A percentile compares a stretch with the other conserved stretches of the same genome.
Evolutionary conservation across 805 yeast genomes (phyloP).

Genomic region (Candida odintsovae): DNA sequence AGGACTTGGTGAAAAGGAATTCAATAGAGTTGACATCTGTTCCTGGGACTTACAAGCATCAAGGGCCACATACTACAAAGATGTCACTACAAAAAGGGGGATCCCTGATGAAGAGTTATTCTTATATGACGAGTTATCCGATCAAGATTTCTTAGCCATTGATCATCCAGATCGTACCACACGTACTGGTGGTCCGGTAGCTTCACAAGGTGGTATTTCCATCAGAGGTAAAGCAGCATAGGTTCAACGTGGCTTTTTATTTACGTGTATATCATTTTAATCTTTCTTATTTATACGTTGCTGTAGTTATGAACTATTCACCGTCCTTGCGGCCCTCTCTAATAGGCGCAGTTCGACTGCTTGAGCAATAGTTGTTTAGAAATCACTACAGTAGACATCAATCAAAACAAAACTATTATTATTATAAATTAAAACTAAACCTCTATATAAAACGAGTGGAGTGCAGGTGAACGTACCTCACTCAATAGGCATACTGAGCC

Average conservation of each 20-base stretch:
- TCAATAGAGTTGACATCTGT: conserved; percentile 62
- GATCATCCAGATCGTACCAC: conserved; percentile 84
- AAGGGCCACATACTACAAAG: conserved; percentile 34
- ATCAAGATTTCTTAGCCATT: conserved; percentile 58
- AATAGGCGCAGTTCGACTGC: no score
- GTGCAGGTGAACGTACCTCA: neutral
- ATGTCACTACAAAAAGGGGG: neutral
- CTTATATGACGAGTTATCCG: conserved; percentile 48
- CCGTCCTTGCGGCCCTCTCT: no score
- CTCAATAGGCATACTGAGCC: neutral
- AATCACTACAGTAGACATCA: no score
- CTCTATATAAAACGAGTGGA: neutral
- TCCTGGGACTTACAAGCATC: conserved; percentile 26
- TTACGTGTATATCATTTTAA: neutral
- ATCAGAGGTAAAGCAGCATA: conserved; percentile 22
- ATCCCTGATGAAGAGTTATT: conserved; percentile 41
- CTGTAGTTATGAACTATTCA: no score
- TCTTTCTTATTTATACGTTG: no score
- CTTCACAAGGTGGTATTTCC: conserved; percentile 38
- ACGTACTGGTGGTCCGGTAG: conserved; percentile 44
- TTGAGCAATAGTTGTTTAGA: no score
- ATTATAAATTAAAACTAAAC: neutral
- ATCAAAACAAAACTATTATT: neutral
- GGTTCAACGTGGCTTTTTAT: neutral
- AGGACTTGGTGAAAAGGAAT: conserved; percentile 76